These are phyloP conservation scores for Gracilaria domingensis DNA, from an alignment of 23 red algal genomes.

Conservation along the genomic window DNA sequence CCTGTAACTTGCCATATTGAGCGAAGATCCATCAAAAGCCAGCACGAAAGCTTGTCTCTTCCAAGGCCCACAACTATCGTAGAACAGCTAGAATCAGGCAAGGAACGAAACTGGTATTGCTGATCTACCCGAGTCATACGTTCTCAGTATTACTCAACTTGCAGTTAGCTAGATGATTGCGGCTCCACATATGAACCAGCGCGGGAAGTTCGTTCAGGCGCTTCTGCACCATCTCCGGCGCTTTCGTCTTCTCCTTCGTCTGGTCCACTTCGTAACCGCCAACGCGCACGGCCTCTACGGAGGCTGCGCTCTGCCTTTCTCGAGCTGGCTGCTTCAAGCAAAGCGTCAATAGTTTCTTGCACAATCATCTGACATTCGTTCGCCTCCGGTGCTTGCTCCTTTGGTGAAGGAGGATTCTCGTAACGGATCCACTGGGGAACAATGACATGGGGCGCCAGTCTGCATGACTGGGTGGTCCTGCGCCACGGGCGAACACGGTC, in stretches of 20 bases:
- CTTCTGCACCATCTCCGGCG: not conserved
- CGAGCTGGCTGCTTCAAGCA: slow-evolving; percentile 25
- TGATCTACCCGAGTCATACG: not conserved
- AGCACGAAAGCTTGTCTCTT: not conserved
- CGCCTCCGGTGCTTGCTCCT: not conserved
- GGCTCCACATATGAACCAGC: not conserved
- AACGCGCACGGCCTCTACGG: slow-evolving; percentile 8
- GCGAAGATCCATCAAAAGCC: not conserved
- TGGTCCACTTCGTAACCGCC: slow-evolving; percentile 1
- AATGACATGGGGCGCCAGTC: slow-evolving; percentile 68
- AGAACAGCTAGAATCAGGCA: not conserved
- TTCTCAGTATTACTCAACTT: not conserved
- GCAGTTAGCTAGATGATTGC: not conserved
- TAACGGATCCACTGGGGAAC: slow-evolving; percentile 69
- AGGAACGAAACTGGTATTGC: not conserved
- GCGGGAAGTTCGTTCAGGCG: not conserved
- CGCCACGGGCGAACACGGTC: slow-evolving; percentile 76
- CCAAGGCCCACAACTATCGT: not conserved
- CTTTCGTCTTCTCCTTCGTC: slow-evolving; percentile 23
- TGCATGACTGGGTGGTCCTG: slow-evolving; percentile 44
- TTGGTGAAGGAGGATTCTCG: slow-evolving; percentile 43
- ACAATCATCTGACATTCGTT: slow-evolving; percentile 40
- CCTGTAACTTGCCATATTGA: not conserved
- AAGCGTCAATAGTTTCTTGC: slow-evolving; percentile 26
- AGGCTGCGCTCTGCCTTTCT: slow-evolving; percentile 15